Conservation (phyloP, 148 eudicot genomes). For the Nepenthes mirabilis region DNA sequence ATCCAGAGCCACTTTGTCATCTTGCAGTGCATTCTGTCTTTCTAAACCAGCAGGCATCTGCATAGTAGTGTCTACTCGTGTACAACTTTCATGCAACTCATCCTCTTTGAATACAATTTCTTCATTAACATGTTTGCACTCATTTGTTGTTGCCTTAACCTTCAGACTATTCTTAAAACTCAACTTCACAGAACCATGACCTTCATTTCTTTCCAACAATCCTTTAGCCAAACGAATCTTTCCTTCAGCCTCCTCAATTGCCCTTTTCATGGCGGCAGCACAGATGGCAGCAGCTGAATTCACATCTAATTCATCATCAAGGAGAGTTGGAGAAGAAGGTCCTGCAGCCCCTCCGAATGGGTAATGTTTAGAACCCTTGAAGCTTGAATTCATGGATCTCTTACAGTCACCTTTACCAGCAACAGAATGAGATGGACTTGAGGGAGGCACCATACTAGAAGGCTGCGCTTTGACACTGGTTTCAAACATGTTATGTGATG, state of each 20-base stretch:
- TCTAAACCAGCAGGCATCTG: slow-evolving; percentile 13
- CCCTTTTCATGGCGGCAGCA: slow-evolving; percentile 72
- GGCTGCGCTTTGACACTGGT: slow-evolving; percentile 28
- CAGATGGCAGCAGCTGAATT: slow-evolving; percentile 78
- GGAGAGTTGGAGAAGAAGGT: slow-evolving; percentile 28
- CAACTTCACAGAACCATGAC: slow-evolving; percentile 35
- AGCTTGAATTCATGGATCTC: slow-evolving; percentile 23
- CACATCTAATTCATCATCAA: slow-evolving; percentile 62
- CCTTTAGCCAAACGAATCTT: slow-evolving; percentile 69
- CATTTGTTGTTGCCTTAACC: slow-evolving; percentile 18
- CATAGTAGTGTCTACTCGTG: slow-evolving; percentile 14
- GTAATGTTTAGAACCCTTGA: slow-evolving; percentile 11
- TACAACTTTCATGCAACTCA: slow-evolving; percentile 14
- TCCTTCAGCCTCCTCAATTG: slow-evolving; percentile 75
- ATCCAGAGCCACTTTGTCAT: slow-evolving; percentile 15
- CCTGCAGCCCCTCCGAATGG: slow-evolving; percentile 15
- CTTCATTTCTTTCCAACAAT: slow-evolving; percentile 48
- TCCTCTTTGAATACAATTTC: slow-evolving; percentile 17
- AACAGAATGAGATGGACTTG: slow-evolving; percentile 26
- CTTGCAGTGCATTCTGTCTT: slow-evolving; percentile 20
- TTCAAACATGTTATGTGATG: slow-evolving; percentile 22
- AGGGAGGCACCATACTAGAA: slow-evolving; percentile 31
- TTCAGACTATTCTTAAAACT: slow-evolving; percentile 34
- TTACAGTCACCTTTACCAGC: slow-evolving; percentile 20
- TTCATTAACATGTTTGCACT: slow-evolving; percentile 17